Conservation (phyloP, 169 alveolate species). For the Perkinsus chesapeaki region DNA sequence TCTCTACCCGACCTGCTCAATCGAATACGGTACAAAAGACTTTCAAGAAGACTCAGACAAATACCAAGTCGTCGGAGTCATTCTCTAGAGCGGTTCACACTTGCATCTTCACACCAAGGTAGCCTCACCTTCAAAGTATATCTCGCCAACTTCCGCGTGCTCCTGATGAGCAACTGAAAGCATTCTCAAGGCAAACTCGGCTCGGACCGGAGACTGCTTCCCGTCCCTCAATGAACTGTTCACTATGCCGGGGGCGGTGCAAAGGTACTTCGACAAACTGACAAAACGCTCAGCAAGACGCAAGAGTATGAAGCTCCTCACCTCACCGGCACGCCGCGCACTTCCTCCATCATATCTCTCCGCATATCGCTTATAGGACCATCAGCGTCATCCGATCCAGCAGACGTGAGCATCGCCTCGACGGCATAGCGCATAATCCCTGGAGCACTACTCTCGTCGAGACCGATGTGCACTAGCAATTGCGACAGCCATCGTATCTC, state of each 20-base stretch:
- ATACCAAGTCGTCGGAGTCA: too few relatives aligned
- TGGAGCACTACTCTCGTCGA: neutral
- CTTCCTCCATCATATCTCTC: neutral
- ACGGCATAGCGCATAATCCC: neutral
- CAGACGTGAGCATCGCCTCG: neutral
- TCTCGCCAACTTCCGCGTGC: neutral
- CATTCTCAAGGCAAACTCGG: neutral
- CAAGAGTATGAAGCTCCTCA: neutral
- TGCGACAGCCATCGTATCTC: neutral
- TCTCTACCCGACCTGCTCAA: neutral
- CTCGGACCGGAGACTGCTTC: neutral
- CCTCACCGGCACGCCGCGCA: neutral
- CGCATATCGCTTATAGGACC: neutral
- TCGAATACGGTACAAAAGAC: too few relatives aligned
- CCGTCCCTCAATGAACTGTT: neutral
- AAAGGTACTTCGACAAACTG: neutral
- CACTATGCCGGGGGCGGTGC: neutral
- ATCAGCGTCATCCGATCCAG: neutral
- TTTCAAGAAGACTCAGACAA: too few relatives aligned
- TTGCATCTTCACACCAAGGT: neutral
- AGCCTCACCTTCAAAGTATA: neutral
- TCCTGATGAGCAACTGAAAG: neutral
- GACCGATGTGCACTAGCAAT: neutral
- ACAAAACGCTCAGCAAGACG: neutral
- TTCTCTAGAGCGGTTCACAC: too few relatives aligned